Evolutionary conservation across 768 basidiomycete species (phyloP), one percentile per base, ranked within the genome.

Genomic region (Phaeotremella skinneri): DNA sequence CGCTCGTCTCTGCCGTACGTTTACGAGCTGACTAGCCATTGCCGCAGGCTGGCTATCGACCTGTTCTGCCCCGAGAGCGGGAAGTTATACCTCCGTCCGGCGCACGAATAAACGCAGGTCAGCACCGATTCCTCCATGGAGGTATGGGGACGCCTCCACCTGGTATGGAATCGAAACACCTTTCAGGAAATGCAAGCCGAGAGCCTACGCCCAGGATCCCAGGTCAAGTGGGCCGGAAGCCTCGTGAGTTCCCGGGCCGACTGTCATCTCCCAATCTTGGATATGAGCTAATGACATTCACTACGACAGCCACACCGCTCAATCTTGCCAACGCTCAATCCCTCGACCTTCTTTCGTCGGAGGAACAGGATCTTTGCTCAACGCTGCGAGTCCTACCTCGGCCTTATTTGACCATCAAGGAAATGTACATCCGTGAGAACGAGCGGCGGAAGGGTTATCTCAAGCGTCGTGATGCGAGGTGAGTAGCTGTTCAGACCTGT

Each of bases 381-480:
- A 82, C 84, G 55, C 82, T 98, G 29, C 87, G 92, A 4, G 91
- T 99, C 58, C 82, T 96, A 20, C 94, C 96, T 0, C 90, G 91
- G 71, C 91, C 96, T 0, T 99, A 96, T 75, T 85, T 99, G 52
- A 85, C 89, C 60, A 89, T 98, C 79, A 99, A 99, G 75, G 91
- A 96, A 77, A 90, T 88, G 3, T 84, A 96, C 41, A 86, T 99
- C 29, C 85, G 91, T 30, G 94, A 98, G 79, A 96, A 91, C 68
- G 90, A 90, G 1, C 83, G 91, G 26, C 82, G 91, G 55, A 88
- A 89, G 21, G 93, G 93, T 11, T 88, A 89, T 74, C 81, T 97
- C 43, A 87, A 89, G 49, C 83, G 89, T 29, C 82, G 91, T 53
- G 91, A 96, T 76, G 91, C 91, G 11, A 83, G 73, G 66, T 72